Conservation (phyloP, 192 early-diverging fungal species). For the Paraglomus occultum region DNA sequence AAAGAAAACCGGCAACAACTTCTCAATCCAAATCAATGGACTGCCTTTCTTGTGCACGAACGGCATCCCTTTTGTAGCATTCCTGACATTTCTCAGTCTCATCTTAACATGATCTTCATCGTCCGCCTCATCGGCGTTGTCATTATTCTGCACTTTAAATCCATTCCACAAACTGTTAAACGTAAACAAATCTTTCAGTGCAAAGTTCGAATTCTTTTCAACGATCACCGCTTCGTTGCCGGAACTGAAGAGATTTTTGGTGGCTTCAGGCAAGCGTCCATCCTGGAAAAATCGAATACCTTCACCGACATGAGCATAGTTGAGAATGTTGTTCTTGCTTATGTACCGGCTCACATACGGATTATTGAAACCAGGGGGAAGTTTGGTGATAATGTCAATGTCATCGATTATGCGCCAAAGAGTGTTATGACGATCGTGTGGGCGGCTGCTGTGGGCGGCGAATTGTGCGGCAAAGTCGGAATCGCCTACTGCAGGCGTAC, state of each 20-base stretch:
- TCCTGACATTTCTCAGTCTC: too few species aligned
- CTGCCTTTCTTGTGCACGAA: background rate
- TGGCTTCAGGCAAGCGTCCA: background rate
- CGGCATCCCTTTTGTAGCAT: background rate
- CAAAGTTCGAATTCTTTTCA: too few species aligned
- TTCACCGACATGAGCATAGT: constrained; percentile 13
- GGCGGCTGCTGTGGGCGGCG: constrained; percentile 28
- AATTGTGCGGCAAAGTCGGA: constrained; percentile 46
- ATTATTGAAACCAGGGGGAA: constrained; percentile 42
- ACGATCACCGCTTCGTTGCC: background rate
- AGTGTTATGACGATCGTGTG: constrained; percentile 25
- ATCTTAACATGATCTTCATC: too few species aligned
- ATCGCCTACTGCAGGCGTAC: constrained; percentile 47
- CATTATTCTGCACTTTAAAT: too few species aligned
- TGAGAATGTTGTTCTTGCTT: background rate
- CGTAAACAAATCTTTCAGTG: too few species aligned
- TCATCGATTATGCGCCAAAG: constrained; percentile 49
- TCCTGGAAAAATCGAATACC: constrained; percentile 11
- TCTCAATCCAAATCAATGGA: background rate
- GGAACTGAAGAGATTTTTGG: background rate
- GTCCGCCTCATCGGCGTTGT: too few species aligned
- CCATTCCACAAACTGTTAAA: too few species aligned
- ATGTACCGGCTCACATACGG: constrained; percentile 21
- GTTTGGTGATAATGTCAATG: constrained; percentile 41
- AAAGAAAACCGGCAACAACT: constrained; percentile 2